These are phyloP conservation scores for Mycosarcoma mackinlayi DNA, from an alignment of 1,284 basidiomycete species.

Conservation along the genomic window DNA sequence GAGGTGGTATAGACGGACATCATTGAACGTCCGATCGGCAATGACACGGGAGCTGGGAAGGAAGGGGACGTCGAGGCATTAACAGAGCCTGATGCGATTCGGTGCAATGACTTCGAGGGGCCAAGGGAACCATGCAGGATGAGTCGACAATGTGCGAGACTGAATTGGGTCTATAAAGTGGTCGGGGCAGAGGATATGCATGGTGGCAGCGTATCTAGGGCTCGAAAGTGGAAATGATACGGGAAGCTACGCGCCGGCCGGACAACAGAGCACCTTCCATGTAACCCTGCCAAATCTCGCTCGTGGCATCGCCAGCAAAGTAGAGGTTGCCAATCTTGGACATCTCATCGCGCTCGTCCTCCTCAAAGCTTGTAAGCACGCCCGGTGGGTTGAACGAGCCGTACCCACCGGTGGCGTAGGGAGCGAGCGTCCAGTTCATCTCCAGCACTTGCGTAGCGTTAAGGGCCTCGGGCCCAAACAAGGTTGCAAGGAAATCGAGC, in stretches of 20 bases:
- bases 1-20: too few relatives aligned
- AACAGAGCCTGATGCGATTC: too few relatives aligned
- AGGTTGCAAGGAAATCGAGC: constrained; percentile 23
- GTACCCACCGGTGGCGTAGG: constrained; percentile 39
- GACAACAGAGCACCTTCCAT: constrained; percentile 48
- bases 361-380: constrained; percentile 40
- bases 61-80: too few relatives aligned
- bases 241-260: constrained; percentile 25
- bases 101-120: too few relatives aligned
- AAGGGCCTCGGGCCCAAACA: constrained; percentile 29
- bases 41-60: too few relatives aligned
- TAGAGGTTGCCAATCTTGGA: constrained; percentile 31
- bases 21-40: too few relatives aligned
- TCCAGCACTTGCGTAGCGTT: constrained; percentile 28
- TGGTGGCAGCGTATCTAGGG: constrained; percentile 1
- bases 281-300: constrained; percentile 47
- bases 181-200: too few relatives aligned
- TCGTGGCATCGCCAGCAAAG: constrained; percentile 43
- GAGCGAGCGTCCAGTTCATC: constrained; percentile 39
- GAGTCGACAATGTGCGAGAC: too few relatives aligned
- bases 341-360: constrained; percentile 34
- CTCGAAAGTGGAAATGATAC: constrained; percentile 27
- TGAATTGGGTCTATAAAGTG: neutral
- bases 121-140: too few relatives aligned
- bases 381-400: constrained; percentile 45